Percentiles rank a stretch among this genome's conserved stretches.
Conservation (phyloP, 108 stramenopile species). For the Nitzschia sp. region DNA sequence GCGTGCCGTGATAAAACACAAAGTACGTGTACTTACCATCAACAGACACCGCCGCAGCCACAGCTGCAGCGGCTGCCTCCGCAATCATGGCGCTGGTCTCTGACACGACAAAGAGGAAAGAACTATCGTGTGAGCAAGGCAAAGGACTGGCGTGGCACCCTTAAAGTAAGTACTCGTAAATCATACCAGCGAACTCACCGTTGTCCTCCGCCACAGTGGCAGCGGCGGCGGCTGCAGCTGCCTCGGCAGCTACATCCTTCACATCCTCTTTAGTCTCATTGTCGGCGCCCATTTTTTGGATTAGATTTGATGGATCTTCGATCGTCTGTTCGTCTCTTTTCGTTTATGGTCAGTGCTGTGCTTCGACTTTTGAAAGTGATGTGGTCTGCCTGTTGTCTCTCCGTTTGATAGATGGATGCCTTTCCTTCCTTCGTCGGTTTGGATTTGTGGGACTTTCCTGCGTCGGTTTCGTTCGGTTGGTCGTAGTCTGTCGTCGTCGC, state of each 20-base stretch:
- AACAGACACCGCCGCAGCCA: constrained; percentile 19
- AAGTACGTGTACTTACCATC: constrained; percentile 12
- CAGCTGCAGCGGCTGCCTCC: constrained; percentile 29
- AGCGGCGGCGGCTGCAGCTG: constrained; percentile 32
- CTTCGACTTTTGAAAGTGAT: background rate
- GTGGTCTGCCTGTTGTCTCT: constrained; percentile 21
- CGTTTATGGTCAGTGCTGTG: constrained; percentile 5
- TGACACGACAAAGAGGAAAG: no score
- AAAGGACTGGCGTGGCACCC: no score
- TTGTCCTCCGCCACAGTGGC: constrained; percentile 22
- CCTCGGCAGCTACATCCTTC: constrained; percentile 24
- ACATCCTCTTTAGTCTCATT: constrained; percentile 13
- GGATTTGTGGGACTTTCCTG: background rate
- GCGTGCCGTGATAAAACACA: background rate
- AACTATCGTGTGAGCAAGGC: no score
- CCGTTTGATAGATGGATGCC: background rate
- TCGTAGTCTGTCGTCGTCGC: background rate
- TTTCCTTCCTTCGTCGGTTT: constrained; percentile 17
- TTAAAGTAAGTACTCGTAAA: background rate
- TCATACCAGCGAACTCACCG: background rate
- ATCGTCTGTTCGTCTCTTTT: constrained; percentile 7
- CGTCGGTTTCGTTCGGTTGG: no score
- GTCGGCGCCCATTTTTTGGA: background rate
- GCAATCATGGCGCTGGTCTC: constrained; percentile 26
- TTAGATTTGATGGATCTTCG: background rate